Percentiles rank a stretch among this genome's conserved stretches.
These are phyloP conservation scores for Marasmius sp. DNA, from an alignment of 1,284 basidiomycete species.

Conservation along the genomic window DNA sequence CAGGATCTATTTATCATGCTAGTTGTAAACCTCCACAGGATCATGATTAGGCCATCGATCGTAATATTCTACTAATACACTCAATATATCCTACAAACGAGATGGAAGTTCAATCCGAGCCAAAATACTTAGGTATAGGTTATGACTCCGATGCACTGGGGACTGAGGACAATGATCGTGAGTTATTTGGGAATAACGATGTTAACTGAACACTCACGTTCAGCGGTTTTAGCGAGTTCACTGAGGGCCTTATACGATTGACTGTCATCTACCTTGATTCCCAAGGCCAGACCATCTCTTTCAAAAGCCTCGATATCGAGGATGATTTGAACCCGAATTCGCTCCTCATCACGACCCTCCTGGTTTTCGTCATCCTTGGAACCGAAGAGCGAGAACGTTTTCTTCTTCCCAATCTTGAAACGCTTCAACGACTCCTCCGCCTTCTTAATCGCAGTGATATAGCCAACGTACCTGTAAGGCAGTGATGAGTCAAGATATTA, in stretches of 20 bases:
- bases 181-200: not conserved
- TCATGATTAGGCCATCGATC: not conserved
- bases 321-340: conserved; percentile 83
- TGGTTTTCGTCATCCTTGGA: conserved; percentile 49
- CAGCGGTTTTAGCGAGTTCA: conserved; percentile 55
- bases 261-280: conserved; percentile 59
- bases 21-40: conserved; percentile 37
- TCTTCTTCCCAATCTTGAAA: conserved; percentile 83
- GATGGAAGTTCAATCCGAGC: not conserved
- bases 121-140: not conserved
- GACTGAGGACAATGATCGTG: not conserved
- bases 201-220: conserved; percentile 31
- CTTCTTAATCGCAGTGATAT: conserved; percentile 83
- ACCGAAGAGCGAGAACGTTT: conserved; percentile 78
- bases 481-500: not conserved
- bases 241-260: conserved; percentile 57
- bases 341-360: conserved; percentile 75
- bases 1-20: conserved; percentile 60
- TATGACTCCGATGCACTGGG: conserved; percentile 4
- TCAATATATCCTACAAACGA: not conserved
- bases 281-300: conserved; percentile 70
- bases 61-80: not conserved
- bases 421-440: conserved; percentile 85
- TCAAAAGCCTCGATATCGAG: conserved; percentile 84
- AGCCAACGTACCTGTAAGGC: conserved; percentile 53